phyloP scores from a whole-genome alignment of 768 basidiomycete genomes.

The Boletellus ananas region DNA sequence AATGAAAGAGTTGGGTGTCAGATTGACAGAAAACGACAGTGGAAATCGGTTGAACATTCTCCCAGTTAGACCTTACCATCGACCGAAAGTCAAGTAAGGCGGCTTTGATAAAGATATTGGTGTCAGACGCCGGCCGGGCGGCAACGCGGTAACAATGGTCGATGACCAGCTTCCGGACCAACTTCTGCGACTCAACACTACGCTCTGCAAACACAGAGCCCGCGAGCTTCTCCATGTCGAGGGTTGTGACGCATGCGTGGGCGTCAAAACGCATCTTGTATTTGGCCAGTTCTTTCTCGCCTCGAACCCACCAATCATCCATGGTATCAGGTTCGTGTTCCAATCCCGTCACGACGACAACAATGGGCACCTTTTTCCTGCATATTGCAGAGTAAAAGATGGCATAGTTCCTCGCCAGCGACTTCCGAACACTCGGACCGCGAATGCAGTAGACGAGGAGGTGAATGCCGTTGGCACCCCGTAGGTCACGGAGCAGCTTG shows the following conservation, averaged over 20 bases:
- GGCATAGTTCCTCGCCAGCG: slow-evolving; percentile 27
- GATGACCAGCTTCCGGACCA: slow-evolving; percentile 20
- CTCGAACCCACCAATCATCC: slow-evolving; percentile 38
- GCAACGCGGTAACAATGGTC: slow-evolving; percentile 14
- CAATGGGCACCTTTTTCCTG: slow-evolving; percentile 30
- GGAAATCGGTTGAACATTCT: slow-evolving; percentile 15
- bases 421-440: slow-evolving; percentile 24
- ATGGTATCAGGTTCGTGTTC: slow-evolving; percentile 32
- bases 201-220: slow-evolving; percentile 18
- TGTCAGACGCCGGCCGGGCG: slow-evolving; percentile 16
- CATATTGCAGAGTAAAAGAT: slow-evolving; percentile 30
- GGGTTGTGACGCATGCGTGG: slow-evolving; percentile 42
- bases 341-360: slow-evolving; percentile 31
- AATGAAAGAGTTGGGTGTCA: slow-evolving; percentile 11
- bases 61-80: slow-evolving; percentile 25
- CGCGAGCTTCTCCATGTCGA: slow-evolving; percentile 13
- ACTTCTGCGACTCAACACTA: slow-evolving; percentile 18
- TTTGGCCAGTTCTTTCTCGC: slow-evolving; percentile 28
- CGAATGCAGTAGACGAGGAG: slow-evolving; percentile 35
- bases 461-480: slow-evolving; percentile 26
- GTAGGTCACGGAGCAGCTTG: slow-evolving; percentile 32
- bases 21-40: slow-evolving; percentile 19
- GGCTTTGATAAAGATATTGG: slow-evolving; percentile 24
- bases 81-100: slow-evolving; percentile 26
- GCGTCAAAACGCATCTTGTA: slow-evolving; percentile 36